These are phyloP conservation scores for Didymella exigua DNA, from an alignment of 2,329 filamentous ascomycete species.

Conservation along the genomic window DNA sequence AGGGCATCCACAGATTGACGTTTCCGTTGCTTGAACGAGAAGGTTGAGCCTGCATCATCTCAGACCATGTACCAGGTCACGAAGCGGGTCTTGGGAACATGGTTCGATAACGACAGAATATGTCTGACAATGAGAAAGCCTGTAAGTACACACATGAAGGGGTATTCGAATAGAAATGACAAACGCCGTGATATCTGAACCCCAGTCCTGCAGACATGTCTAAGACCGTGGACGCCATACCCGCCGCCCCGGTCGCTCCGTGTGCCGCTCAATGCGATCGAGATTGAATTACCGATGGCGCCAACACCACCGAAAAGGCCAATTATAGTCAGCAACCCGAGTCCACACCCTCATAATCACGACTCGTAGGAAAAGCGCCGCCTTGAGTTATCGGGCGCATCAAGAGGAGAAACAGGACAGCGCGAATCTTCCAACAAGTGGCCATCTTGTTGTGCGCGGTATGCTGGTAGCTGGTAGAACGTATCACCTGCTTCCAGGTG, in stretches of 20 bases:
- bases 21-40: constrained; percentile 5
- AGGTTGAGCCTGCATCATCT: background rate
- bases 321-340: background rate
- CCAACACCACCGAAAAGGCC: background rate
- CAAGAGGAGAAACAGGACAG: constrained; percentile 45
- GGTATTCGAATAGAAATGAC: background rate
- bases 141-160: background rate
- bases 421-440: constrained; percentile 37
- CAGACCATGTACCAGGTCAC: constrained; percentile 6
- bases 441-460: constrained; percentile 24
- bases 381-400: constrained; percentile 35
- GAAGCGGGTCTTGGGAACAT: background rate
- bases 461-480: constrained; percentile 37
- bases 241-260: background rate
- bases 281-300: background rate
- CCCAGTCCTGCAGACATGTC: background rate
- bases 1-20: constrained; percentile 4
- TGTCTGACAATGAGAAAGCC: background rate
- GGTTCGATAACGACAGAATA: background rate
- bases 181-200: background rate
- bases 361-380: constrained; percentile 49
- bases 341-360: constrained; percentile 25
- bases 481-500: constrained; percentile 40
- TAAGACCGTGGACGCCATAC: constrained; percentile 8
- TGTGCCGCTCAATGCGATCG: background rate